Evolutionary conservation across 2,329 filamentous ascomycete genomes (phyloP).

Genomic region (Penicillium sclerotiorum): DNA sequence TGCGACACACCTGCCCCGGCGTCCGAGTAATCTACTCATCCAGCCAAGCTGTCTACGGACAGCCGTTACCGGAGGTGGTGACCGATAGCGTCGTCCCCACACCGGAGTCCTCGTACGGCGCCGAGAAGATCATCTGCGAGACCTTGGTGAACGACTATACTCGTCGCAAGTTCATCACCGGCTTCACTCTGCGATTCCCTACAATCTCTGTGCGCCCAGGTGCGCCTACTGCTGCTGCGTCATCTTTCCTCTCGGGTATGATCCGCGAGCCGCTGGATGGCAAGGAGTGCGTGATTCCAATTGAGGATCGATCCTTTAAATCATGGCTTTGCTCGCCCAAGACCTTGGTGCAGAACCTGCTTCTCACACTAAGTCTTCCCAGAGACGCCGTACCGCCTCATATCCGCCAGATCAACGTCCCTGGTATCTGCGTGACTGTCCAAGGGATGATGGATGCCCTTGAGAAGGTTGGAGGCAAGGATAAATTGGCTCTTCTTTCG

Average conservation of each 20-base stretch:
- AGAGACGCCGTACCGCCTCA: constrained; percentile 44
- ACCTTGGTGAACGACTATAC: constrained; percentile 66
- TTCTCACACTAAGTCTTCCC: constrained; percentile 51
- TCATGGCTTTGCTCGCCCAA: constrained; percentile 60
- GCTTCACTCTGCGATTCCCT: constrained; percentile 61
- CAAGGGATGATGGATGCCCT: constrained; percentile 60
- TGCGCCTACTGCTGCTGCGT: constrained; percentile 62
- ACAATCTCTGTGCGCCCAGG: constrained; percentile 65
- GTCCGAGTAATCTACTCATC: constrained; percentile 63
- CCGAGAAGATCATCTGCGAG: constrained; percentile 66
- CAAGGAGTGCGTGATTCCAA: constrained; percentile 55
- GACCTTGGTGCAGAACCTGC: constrained; percentile 57
- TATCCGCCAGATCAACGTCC: constrained; percentile 60
- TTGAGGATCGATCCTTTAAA: constrained; percentile 53
- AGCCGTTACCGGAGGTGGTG: constrained; percentile 57
- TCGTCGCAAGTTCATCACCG: constrained; percentile 60
- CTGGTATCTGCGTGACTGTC: constrained; percentile 57
- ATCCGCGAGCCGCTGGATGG: constrained; percentile 65
- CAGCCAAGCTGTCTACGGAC: constrained; percentile 66
- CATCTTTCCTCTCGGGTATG: constrained; percentile 64
- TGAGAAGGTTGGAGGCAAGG: constrained; percentile 57
- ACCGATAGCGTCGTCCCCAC: constrained; percentile 57
- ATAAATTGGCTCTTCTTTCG: constrained; percentile 53
- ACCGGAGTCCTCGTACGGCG: constrained; percentile 64
- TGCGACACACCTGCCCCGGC: constrained; percentile 54